Percentiles rank a stretch among this genome's conserved stretches.
phyloP scores from a whole-genome alignment of 306 rosid genomes.

The Prunus padus region DNA sequence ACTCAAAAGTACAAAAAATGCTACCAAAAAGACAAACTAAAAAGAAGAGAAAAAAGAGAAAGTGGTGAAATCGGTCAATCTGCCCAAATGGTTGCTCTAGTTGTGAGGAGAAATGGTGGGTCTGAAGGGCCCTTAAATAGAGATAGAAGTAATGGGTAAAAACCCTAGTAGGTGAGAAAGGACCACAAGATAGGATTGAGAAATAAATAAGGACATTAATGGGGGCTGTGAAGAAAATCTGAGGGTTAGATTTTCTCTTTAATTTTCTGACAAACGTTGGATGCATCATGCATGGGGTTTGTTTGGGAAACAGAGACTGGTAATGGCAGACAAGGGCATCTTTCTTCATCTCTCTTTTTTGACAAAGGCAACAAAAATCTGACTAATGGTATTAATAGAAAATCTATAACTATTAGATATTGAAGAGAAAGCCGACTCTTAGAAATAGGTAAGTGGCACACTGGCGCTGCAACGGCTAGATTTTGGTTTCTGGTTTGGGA shows the following conservation, averaged over 20 bases:
- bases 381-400: background rate
- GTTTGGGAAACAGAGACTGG: slow-evolving; percentile 13
- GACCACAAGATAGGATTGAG: slow-evolving; percentile 1
- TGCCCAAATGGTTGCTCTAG: background rate
- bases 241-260: slow-evolving; percentile 14
- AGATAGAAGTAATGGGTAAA: background rate
- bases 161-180: slow-evolving; percentile 28
- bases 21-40: background rate
- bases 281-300: background rate
- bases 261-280: slow-evolving; percentile 2
- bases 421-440: background rate
- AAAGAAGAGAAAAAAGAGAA: too few species aligned
- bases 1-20: background rate
- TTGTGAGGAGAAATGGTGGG: background rate
- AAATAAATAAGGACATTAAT: slow-evolving; percentile 20
- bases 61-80: background rate
- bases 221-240: slow-evolving; percentile 16
- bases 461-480: background rate
- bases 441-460: background rate
- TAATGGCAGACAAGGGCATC: slow-evolving; percentile 28
- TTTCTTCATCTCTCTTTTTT: slow-evolving; percentile 15
- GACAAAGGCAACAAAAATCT: background rate
- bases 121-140: slow-evolving; percentile 16
- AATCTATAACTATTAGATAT: background rate
- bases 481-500: background rate